Conservation (phyloP, 2,329 filamentous ascomycete species). For the Cyphellophora attinorum region DNA sequence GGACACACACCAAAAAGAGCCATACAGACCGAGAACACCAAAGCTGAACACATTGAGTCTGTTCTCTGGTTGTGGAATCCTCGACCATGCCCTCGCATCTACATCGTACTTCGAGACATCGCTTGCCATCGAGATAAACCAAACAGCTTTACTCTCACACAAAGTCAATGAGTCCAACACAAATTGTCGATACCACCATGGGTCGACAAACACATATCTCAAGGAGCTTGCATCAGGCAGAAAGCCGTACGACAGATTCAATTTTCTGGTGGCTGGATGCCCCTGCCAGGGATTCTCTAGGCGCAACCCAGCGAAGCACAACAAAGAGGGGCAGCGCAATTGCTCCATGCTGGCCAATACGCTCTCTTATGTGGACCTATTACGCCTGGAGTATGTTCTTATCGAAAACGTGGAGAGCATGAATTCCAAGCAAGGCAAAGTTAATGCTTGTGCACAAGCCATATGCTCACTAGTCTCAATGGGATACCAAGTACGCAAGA, state of each 20-base stretch:
- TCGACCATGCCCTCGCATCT: constrained; percentile 62
- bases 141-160: constrained; percentile 60
- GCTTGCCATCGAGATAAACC: constrained; percentile 59
- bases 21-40: constrained; percentile 12
- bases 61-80: constrained; percentile 67
- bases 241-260: constrained; percentile 53
- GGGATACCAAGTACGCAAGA: constrained; percentile 65
- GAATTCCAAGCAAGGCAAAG: constrained; percentile 32
- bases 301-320: constrained; percentile 51
- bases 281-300: constrained; percentile 69
- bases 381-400: constrained; percentile 63
- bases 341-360: constrained; percentile 71
- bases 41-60: constrained; percentile 57
- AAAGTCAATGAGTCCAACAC: constrained; percentile 52
- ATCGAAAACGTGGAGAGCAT: constrained; percentile 70
- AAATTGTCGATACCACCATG: constrained; percentile 47
- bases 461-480: constrained; percentile 64
- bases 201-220: constrained; percentile 64
- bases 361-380: constrained; percentile 63
- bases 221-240: constrained; percentile 43
- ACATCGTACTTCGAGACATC: constrained; percentile 47
- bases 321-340: constrained; percentile 52
- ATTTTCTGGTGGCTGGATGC: constrained; percentile 62
- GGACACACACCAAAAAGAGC: constrained; percentile 26
- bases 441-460: constrained; percentile 64